These are phyloP conservation scores for Geoglossum glabrum DNA, from an alignment of 495 filamentous ascomycete species.

Conservation along the genomic window DNA sequence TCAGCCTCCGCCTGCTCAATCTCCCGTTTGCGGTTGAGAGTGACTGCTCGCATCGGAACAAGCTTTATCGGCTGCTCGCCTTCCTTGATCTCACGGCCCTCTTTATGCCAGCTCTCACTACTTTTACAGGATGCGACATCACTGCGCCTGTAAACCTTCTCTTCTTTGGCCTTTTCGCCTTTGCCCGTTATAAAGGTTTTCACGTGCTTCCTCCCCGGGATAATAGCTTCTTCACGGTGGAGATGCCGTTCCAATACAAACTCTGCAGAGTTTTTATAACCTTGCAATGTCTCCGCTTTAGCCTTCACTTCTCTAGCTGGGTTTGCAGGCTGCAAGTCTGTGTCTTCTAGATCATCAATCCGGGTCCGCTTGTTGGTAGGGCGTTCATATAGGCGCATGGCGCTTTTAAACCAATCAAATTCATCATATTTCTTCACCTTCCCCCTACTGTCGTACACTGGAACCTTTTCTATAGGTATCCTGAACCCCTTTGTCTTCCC, in stretches of 20 bases:
- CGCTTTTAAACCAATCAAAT: constrained; percentile 70
- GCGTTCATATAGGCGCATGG: constrained; percentile 55
- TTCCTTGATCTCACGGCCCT: constrained; percentile 54
- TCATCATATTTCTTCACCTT: constrained; percentile 50
- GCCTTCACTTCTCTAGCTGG: constrained; percentile 45
- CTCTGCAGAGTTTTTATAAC: constrained; percentile 67
- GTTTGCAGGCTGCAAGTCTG: constrained; percentile 50
- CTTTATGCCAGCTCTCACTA: constrained; percentile 95
- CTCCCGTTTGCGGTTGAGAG: constrained; percentile 69
- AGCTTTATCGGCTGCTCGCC: constrained; percentile 62
- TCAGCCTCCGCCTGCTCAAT: constrained; percentile 63
- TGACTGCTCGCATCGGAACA: constrained; percentile 81
- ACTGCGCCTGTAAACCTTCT: constrained; percentile 60
- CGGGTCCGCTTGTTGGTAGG: constrained; percentile 35
- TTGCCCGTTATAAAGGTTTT: constrained; percentile 53
- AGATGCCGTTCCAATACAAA: constrained; percentile 77
- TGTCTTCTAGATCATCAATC: constrained; percentile 62
- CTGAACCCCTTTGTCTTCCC: constrained; percentile 81
- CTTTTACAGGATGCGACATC: constrained; percentile 74
- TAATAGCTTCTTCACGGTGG: constrained; percentile 77
- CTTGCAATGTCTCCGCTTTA: constrained; percentile 64
- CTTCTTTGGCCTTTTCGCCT: constrained; percentile 42
- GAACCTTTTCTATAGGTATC: constrained; percentile 53
- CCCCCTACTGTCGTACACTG: constrained; percentile 49
- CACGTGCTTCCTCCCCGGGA: constrained; percentile 44